Evolutionary conservation across 768 basidiomycete genomes (phyloP).

Genomic region (Clitopilus passeckerianus): DNA sequence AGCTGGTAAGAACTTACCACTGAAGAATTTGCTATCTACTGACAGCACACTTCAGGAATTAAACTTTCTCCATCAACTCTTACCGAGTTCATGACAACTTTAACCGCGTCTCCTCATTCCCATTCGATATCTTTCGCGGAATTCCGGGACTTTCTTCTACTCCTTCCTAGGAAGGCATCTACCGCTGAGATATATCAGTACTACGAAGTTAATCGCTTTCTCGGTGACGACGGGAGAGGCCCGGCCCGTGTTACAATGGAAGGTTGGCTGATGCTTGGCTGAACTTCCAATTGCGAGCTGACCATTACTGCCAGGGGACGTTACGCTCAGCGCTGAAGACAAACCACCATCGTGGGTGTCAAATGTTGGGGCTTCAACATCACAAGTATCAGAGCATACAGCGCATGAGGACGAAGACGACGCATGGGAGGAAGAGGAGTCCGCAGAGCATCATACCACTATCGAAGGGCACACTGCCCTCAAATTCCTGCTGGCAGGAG

Average conservation of each 20-base stretch:
- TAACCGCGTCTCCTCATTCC: constrained; percentile 69
- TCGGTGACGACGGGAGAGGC: constrained; percentile 74
- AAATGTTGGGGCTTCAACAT: constrained; percentile 8
- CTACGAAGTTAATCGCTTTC: constrained; percentile 63
- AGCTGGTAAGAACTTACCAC: constrained; percentile 49
- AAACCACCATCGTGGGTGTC: constrained; percentile 35
- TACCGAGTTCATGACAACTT: constrained; percentile 73
- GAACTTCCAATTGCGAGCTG: neutral
- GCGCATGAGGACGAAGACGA: constrained; percentile 33
- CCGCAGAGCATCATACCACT: constrained; percentile 55
- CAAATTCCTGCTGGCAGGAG: constrained; percentile 91
- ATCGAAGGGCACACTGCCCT: constrained; percentile 70
- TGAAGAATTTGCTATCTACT: constrained; percentile 8
- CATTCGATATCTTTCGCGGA: constrained; percentile 73
- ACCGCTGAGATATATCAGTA: constrained; percentile 83
- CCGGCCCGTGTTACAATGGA: constrained; percentile 84
- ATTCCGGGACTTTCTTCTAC: constrained; percentile 86
- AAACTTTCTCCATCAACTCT: constrained; percentile 63
- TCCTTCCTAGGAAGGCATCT: constrained; percentile 78
- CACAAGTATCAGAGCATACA: constrained; percentile 1
- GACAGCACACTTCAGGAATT: constrained; percentile 49
- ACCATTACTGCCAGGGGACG: constrained; percentile 51
- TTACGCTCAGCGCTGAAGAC: constrained; percentile 74
- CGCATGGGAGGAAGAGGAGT: constrained; percentile 45
- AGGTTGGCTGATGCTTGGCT: constrained; percentile 42